Percentiles rank a stretch among this genome's conserved stretches.
Conservation (phyloP, 2,329 filamentous ascomycete genomes). For the Colletotrichum spinosum region DNA sequence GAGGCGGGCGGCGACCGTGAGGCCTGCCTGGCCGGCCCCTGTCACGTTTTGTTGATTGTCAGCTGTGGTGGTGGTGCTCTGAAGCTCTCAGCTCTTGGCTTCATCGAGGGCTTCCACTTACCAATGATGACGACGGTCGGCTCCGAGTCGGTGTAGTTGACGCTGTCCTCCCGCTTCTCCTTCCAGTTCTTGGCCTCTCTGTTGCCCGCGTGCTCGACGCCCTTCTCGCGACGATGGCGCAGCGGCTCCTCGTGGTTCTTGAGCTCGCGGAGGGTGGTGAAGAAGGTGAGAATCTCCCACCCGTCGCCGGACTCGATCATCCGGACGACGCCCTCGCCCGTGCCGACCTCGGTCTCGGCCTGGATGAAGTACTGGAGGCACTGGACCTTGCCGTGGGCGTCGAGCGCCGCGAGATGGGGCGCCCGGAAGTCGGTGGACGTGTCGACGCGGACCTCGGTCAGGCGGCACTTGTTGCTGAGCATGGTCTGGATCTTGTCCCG, state of each 20-base stretch:
- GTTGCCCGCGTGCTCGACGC: constrained; percentile 63
- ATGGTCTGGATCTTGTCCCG: constrained; percentile 53
- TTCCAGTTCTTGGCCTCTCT: constrained; percentile 40
- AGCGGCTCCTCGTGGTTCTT: constrained; percentile 59
- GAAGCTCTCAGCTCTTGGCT: not conserved
- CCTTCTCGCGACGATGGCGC: constrained; percentile 57
- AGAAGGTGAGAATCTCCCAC: constrained; percentile 70
- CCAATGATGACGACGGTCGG: constrained; percentile 39
- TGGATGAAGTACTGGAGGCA: constrained; percentile 69
- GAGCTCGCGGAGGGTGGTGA: constrained; percentile 62
- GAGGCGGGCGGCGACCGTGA: constrained; percentile 63
- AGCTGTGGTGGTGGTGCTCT: not conserved
- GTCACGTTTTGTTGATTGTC: not conserved
- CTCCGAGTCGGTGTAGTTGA: constrained; percentile 34
- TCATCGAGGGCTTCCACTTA: constrained; percentile 19
- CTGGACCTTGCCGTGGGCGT: constrained; percentile 58
- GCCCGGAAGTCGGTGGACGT: constrained; percentile 54
- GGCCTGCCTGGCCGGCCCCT: constrained; percentile 62
- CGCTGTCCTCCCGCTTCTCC: constrained; percentile 34
- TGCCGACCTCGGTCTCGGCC: constrained; percentile 64
- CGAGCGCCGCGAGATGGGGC: constrained; percentile 59
- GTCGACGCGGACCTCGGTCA: constrained; percentile 60
- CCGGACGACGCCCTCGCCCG: constrained; percentile 67
- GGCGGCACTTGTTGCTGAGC: constrained; percentile 45
- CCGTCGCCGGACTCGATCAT: constrained; percentile 51